Percentiles rank a stretch among this genome's conserved stretches.
phyloP scores from a whole-genome alignment of 352 stramenopile genomes.

The Phytophthora europaea region DNA sequence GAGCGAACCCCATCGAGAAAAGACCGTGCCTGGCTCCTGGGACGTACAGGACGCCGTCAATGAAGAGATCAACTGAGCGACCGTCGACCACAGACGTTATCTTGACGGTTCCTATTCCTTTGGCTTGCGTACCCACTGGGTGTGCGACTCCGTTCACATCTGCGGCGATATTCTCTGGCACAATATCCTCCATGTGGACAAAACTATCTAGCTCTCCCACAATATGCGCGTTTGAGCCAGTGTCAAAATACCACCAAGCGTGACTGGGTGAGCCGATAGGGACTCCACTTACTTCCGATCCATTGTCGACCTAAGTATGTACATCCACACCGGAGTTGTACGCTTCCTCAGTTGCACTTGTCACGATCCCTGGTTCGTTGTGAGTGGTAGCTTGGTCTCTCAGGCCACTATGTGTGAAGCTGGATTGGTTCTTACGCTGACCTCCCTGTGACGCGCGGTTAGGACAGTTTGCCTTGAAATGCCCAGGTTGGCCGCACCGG shows the following conservation, averaged over 20 bases:
- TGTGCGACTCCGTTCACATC: slow-evolving; percentile 3
- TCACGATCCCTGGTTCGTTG: too few species aligned
- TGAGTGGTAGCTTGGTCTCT: too few species aligned
- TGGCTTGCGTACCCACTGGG: not conserved
- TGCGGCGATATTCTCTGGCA: not conserved
- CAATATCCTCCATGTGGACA: slow-evolving; percentile 10
- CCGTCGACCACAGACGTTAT: not conserved
- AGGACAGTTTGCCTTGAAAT: too few species aligned
- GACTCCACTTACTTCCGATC: too few species aligned
- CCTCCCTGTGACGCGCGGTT: too few species aligned
- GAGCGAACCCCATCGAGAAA: slow-evolving; percentile 6
- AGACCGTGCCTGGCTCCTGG: slow-evolving; percentile 1
- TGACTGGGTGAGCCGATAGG: not conserved
- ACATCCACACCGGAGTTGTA: too few species aligned
- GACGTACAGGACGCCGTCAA: slow-evolving; percentile 9
- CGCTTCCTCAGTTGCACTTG: not conserved
- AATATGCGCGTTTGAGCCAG: slow-evolving; percentile 12
- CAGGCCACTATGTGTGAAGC: too few species aligned
- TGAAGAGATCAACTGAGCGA: not conserved
- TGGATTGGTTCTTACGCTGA: too few species aligned
- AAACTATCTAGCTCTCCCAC: not conserved
- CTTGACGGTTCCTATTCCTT: slow-evolving; percentile 1
- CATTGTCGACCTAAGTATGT: too few species aligned
- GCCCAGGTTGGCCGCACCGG: too few species aligned
- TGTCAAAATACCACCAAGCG: slow-evolving; percentile 9